Evolutionary conservation across 169 alveolate genomes (phyloP).

Genomic region (Cryptosporidium tyzzeri): DNA sequence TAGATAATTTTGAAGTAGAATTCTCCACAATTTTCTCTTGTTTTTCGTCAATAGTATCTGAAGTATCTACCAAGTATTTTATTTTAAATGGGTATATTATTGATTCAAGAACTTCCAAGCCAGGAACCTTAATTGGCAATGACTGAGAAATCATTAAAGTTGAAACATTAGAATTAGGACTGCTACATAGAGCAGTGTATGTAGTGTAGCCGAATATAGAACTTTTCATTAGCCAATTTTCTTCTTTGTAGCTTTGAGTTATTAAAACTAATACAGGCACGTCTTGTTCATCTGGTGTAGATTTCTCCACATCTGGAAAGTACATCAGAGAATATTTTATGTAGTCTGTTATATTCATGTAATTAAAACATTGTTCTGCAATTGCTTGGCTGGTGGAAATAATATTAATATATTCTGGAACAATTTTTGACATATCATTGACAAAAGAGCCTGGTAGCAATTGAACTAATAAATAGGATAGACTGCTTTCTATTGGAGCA

Average conservation of each 20-base stretch:
- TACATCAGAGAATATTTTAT: slow-evolving; percentile 51
- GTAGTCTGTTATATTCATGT: slow-evolving; percentile 39
- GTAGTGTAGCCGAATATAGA: slow-evolving; percentile 44
- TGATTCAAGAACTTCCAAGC: slow-evolving; percentile 41
- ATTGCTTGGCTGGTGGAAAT: slow-evolving; percentile 18
- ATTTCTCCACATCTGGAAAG: slow-evolving; percentile 27
- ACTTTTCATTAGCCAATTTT: slow-evolving; percentile 25
- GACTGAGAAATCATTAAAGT: slow-evolving; percentile 21
- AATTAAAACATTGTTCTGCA: slow-evolving; percentile 66
- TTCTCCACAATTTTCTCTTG: neutral
- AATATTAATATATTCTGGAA: slow-evolving; percentile 22
- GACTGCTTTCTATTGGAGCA: slow-evolving; percentile 35
- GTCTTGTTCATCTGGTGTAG: slow-evolving; percentile 16
- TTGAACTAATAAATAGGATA: neutral
- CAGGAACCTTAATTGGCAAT: slow-evolving; percentile 44
- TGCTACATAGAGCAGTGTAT: slow-evolving; percentile 42
- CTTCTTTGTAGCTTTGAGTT: slow-evolving; percentile 46
- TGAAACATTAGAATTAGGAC: slow-evolving; percentile 28
- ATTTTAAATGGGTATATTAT: slow-evolving; percentile 57
- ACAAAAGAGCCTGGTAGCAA: slow-evolving; percentile 34
- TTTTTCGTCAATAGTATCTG: neutral
- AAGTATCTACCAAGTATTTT: slow-evolving; percentile 2
- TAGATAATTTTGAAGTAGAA: neutral
- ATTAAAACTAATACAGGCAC: slow-evolving; percentile 68
- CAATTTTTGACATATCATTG: slow-evolving; percentile 24